phyloP scores from a whole-genome alignment of 2,329 filamentous ascomycete genomes.

The Beauveria bassiana region DNA sequence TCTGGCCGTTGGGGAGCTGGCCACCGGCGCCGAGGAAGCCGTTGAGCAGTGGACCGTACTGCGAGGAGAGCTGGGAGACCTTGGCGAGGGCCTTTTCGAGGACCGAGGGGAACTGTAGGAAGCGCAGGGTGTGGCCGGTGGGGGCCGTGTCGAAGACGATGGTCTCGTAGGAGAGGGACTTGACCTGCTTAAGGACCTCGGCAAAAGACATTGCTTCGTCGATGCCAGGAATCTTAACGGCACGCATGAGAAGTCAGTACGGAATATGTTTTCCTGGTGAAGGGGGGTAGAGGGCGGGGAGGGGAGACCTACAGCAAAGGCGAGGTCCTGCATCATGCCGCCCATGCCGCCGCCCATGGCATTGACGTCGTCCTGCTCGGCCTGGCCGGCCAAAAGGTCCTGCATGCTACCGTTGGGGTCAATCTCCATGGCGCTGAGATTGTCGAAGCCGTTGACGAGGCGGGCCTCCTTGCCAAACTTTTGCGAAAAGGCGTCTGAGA shows the following conservation, averaged over 20 bases:
- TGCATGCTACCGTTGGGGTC: slow-evolving; percentile 97
- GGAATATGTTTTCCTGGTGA: not conserved
- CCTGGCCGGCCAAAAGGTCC: slow-evolving; percentile 74
- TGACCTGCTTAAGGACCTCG: slow-evolving; percentile 98
- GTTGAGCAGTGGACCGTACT: slow-evolving; percentile 95
- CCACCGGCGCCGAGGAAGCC: slow-evolving; percentile 76
- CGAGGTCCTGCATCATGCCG: slow-evolving; percentile 97
- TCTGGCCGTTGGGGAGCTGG: slow-evolving; percentile 80
- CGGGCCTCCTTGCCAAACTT: slow-evolving; percentile 99
- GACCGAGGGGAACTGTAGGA: slow-evolving; percentile 95
- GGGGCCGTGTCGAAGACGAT: slow-evolving; percentile 99
- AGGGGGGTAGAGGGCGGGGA: not conserved
- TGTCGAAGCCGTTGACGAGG: slow-evolving; percentile 83
- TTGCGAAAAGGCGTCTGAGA: slow-evolving; percentile 95
- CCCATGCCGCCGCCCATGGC: slow-evolving; percentile 70
- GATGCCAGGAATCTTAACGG: slow-evolving; percentile 79
- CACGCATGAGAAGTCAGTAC: not conserved
- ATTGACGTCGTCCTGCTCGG: slow-evolving; percentile 56
- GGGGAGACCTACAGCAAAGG: slow-evolving; percentile 65
- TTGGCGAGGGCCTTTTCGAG: slow-evolving; percentile 98
- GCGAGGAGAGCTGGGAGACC: slow-evolving; percentile 83
- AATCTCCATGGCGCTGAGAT: slow-evolving; percentile 97
- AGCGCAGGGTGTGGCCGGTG: slow-evolving; percentile 94
- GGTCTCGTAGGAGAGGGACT: slow-evolving; percentile 95
- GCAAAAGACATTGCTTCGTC: slow-evolving; percentile 99